Evolutionary conservation across 192 early-diverging fungal species (phyloP), one percentile per base, ranked within the genome.

Genomic region (Coemansia sp.): DNA sequence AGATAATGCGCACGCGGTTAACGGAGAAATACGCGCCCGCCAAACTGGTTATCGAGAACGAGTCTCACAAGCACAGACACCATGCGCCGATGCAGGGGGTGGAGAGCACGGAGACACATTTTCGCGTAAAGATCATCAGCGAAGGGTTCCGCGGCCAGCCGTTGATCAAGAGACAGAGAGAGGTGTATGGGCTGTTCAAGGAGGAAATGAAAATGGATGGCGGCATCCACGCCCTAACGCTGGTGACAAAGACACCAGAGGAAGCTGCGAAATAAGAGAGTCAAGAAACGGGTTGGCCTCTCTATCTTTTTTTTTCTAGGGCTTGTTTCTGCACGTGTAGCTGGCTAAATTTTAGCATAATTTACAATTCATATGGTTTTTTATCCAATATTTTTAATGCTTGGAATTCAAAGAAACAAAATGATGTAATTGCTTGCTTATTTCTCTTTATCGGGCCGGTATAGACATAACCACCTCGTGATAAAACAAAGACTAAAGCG

Each of bases 1-100:
- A 68, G 62, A 48, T 53, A 0, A 71, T 78, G 45, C 52, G 62
- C 29, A 23, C 54, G 55, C 65, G 55, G 10, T 64, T 84, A 4
- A 75, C 35, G 10, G 74, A 78, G 13, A 67, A 77, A 4, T 70
- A 89, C 27, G 58, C 71, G 23, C 92, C 92, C 2, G 69, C 68
- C 4, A 57, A 67, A 18, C 71, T 95, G 29, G 82, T 90, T 35
- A 89, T 92, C 32, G 74, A 84, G 29, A 92, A 95, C 70, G 91
- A 95, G 52, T 88, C 86, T 10, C 81, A 84, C 29, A 83, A 87
- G 65, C 93, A 95, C 65, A 76, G 87, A 9, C 87, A 89, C 53
- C 93, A 95, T 74, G 88, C 85, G 36, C 86, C 92, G 11, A 95
- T 95, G 93, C 82, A 87, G 59, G 91, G 91, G n/a, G 76, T 87